Evolutionary conservation across 176 grass and related monocot genomes (phyloP).

Genomic region (Carex kokanica): DNA sequence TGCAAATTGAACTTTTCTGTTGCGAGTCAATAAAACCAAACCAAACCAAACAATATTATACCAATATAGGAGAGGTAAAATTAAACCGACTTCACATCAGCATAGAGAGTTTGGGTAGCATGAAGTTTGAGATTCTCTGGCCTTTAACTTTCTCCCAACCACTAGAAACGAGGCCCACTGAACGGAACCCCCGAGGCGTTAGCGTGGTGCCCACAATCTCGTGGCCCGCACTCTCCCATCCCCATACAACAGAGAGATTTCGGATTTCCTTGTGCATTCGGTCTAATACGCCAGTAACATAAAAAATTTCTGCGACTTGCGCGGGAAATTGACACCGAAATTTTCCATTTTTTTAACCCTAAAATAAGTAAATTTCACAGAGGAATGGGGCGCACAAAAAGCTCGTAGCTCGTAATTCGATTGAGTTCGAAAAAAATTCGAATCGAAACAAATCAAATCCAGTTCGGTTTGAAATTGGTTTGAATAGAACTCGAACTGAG

Average conservation of each 20-base stretch:
- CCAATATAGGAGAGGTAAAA: neutral
- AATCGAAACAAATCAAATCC: no score
- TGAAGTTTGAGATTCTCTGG: neutral
- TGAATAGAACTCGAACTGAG: no score
- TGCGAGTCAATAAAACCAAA: neutral
- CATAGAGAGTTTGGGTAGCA: neutral
- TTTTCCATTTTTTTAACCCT: neutral
- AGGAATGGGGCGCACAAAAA: neutral
- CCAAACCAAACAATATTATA: neutral
- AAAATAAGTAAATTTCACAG: neutral
- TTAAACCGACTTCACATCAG: neutral
- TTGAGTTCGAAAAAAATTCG: no score
- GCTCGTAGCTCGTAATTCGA: no score
- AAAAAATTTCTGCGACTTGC: neutral
- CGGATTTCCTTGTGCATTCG: neutral
- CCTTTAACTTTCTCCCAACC: neutral
- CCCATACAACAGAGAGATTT: neutral
- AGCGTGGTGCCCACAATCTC: conserved; percentile 20
- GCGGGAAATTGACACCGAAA: neutral
- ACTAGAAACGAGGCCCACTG: neutral
- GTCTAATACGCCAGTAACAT: neutral
- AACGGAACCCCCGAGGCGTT: conserved; percentile 8
- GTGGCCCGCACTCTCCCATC: conserved; percentile 13
- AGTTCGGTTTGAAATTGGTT: no score
- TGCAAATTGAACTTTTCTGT: neutral